Base-by-base conservation (phyloP, 371 early-diverging fungal genomes). In the Gilbertella persicaria region DNA sequence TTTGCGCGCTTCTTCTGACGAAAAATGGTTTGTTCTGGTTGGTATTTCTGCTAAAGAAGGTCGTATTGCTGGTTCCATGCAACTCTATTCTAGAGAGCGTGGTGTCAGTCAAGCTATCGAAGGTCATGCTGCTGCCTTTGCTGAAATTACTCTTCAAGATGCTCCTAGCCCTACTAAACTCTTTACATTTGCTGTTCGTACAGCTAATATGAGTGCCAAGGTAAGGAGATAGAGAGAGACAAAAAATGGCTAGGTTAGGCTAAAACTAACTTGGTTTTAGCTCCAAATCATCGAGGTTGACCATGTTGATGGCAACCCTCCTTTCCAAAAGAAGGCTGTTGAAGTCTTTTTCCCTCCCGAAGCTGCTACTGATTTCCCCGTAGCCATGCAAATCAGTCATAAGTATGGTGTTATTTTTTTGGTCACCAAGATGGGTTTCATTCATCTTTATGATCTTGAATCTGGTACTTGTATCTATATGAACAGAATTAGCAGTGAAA, bases 261-360 rank as follows among this genome's bases (percentile, higher is more conserved):
- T 39, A 30, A 17, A n/a, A 36, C 24, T 30, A 35, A 43, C n/a
- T 43, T 26, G 23, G 43, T 20, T 23, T 47, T 70, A 94, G 92
- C 78, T 98, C 28, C 97, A 96, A 74, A 83, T 98, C 56, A 93
- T 98, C 30, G 97, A 98, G 71, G 91, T 98, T 24, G 97, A 98
- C 71, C 97, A 94, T 69, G 86, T 83, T 45, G 96, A 95, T 14
- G 91, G 90, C 47, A 91, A 93, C 56, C 95, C 97, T 23, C 78
- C 77, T 17, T 97, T 92, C 71, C 83, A 84, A 55, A 98, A 98
- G 80, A 86, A 88, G 60, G 85, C 93, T 3, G 92, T 93, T 16
- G 98, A 97, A 64, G 83, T 98, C 10, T 92, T 84, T 66, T 98
- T 98, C 85, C 97, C 99, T 24, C 83, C 95, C 21, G 98, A 97